Conservation (phyloP, 1,284 basidiomycete genomes). For the Tylopilus orsonianus region DNA sequence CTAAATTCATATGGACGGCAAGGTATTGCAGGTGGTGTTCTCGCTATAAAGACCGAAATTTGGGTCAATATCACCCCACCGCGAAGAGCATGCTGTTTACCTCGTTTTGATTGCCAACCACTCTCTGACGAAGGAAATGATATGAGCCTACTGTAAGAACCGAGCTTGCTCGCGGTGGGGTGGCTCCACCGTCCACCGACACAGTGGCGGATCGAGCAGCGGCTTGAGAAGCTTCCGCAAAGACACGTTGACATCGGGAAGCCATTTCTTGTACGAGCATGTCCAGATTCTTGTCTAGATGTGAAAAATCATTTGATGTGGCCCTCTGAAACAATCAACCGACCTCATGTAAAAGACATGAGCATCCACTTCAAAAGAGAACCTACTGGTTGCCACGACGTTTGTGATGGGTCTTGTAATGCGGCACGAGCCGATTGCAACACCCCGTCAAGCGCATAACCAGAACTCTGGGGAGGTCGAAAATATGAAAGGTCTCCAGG, state of each 20-base stretch:
- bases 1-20: conserved; percentile 35
- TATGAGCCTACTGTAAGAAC: conserved; percentile 27
- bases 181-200: conserved; percentile 37
- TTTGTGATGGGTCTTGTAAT: conserved; percentile 43
- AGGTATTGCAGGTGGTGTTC: conserved; percentile 48
- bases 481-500: conserved; percentile 54
- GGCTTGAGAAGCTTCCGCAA: conserved; percentile 61
- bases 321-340: conserved; percentile 43
- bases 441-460: conserved; percentile 40
- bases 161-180: conserved; percentile 27
- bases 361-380: conserved; percentile 25
- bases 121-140: conserved; percentile 52
- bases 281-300: conserved; percentile 70
- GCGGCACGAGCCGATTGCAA: conserved; percentile 49
- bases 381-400: conserved; percentile 47
- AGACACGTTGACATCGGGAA: conserved; percentile 57
- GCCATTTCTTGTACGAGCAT: conserved; percentile 63
- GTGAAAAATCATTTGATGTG: conserved; percentile 48
- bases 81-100: conserved; percentile 39
- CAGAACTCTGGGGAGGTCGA: conserved; percentile 31
- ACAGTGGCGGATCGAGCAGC: conserved; percentile 59
- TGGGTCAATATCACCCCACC: conserved; percentile 29
- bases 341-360: conserved; percentile 25
- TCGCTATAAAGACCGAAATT: conserved; percentile 36
- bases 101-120: conserved; percentile 44